These are phyloP conservation scores for Russula compacta DNA, from an alignment of 768 basidiomycete species.

Conservation along the genomic window DNA sequence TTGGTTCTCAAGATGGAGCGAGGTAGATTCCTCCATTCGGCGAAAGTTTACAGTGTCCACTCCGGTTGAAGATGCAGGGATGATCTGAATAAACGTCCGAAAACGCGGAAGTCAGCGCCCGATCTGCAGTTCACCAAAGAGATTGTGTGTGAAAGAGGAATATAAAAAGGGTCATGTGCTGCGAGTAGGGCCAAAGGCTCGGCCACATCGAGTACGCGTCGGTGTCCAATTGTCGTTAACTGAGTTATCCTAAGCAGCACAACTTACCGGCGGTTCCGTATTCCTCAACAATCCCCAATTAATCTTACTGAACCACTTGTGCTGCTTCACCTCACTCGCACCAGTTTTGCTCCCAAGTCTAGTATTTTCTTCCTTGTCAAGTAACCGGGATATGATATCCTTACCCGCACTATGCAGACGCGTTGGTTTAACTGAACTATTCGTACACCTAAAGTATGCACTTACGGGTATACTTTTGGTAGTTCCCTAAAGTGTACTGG, in stretches of 20 bases:
- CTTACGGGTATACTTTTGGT: constrained; percentile 53
- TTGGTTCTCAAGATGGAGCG: constrained; percentile 69
- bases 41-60: constrained; percentile 86
- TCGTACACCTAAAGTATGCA: background rate
- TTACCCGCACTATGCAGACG: constrained; percentile 61
- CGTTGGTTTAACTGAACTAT: background rate
- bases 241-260: background rate
- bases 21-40: constrained; percentile 80
- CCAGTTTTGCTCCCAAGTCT: constrained; percentile 88
- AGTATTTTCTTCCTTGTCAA: constrained; percentile 87
- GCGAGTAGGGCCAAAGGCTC: background rate
- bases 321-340: constrained; percentile 96
- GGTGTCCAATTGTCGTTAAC: background rate
- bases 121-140: background rate
- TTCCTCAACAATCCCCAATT: constrained; percentile 96
- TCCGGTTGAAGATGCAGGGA: constrained; percentile 69
- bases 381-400: constrained; percentile 73
- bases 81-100: constrained; percentile 46
- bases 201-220: background rate
- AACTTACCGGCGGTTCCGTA: constrained; percentile 80
- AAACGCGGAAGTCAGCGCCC: background rate
- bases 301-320: constrained; percentile 95
- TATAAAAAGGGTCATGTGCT: background rate
- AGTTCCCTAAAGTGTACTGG: constrained; percentile 81
- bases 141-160: background rate